These are phyloP conservation scores for Fraxinus anomala DNA, from an alignment of 257 asterid species.

Conservation along the genomic window DNA sequence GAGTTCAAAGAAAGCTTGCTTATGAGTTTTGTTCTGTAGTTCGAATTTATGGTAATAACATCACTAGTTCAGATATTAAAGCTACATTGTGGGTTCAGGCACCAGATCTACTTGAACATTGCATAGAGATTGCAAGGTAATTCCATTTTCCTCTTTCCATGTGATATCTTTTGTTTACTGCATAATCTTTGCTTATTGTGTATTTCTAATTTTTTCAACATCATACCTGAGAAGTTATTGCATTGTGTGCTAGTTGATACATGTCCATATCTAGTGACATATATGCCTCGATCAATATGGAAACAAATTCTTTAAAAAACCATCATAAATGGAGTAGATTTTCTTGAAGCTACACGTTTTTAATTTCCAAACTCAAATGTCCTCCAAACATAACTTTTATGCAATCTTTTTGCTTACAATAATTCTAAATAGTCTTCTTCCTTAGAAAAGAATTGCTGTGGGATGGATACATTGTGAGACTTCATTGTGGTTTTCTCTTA, in stretches of 20 bases:
- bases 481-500: too few relatives aligned
- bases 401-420: not conserved
- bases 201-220: not conserved
- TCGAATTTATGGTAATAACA: constrained; percentile 59
- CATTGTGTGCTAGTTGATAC: not conserved
- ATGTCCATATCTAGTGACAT: not conserved
- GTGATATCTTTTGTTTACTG: not conserved
- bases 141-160: constrained; percentile 1
- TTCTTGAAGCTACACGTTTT: not conserved
- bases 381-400: not conserved
- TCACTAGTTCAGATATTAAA: constrained; percentile 52
- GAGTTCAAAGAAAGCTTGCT: constrained; percentile 71
- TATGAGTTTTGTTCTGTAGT: constrained; percentile 69
- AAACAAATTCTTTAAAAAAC: too few relatives aligned
- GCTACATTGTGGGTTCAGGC: constrained; percentile 70
- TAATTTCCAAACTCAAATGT: too few relatives aligned
- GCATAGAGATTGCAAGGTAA: constrained; percentile 71
- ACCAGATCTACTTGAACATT: constrained; percentile 70
- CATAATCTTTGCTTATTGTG: not conserved
- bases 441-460: not conserved
- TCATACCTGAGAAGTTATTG: not conserved
- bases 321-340: too few relatives aligned
- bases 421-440: not conserved
- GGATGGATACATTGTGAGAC: not conserved
- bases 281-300: too few relatives aligned